Percentiles rank a stretch among this genome's conserved stretches.
Evolutionary conservation across 1,139 yeast species (phyloP).

Genomic region (Taphrina communis): DNA sequence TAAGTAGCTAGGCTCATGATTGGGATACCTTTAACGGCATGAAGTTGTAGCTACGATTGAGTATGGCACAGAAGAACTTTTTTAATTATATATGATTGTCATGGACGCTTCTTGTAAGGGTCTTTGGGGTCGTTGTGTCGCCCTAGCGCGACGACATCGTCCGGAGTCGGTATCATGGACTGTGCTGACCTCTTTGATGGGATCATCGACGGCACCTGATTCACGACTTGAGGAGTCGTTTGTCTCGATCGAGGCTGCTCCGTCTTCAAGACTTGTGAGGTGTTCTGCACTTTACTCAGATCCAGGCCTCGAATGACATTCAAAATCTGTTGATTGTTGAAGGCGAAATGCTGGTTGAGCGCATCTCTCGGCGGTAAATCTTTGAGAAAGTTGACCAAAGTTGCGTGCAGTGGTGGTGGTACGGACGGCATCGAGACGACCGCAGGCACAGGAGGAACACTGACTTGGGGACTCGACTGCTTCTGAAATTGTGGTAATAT

Average conservation of each 20-base stretch:
- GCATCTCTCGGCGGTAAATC: slow-evolving; percentile 50
- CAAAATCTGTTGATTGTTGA: slow-evolving; percentile 41
- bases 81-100: neutral
- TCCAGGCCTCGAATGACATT: slow-evolving; percentile 38
- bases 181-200: slow-evolving; percentile 33
- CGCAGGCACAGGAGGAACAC: slow-evolving; percentile 6
- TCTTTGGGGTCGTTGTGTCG: slow-evolving; percentile 36
- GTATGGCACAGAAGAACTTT: neutral
- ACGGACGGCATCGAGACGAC: slow-evolving; percentile 2
- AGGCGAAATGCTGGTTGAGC: slow-evolving; percentile 43
- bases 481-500: slow-evolving; percentile 12
- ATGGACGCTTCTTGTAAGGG: slow-evolving; percentile 34
- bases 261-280: neutral
- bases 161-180: slow-evolving; percentile 32
- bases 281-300: neutral
- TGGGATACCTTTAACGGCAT: no score
- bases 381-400: slow-evolving; percentile 47
- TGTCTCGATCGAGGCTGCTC: slow-evolving; percentile 11
- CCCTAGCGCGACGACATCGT: slow-evolving; percentile 33
- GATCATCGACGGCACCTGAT: slow-evolving; percentile 15
- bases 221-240: slow-evolving; percentile 11
- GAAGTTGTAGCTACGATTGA: no score
- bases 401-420: slow-evolving; percentile 41
- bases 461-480: slow-evolving; percentile 10
- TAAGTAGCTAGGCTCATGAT: no score